Base-by-base conservation (phyloP, 306 rosid species). In the Prunus dulcis region DNA sequence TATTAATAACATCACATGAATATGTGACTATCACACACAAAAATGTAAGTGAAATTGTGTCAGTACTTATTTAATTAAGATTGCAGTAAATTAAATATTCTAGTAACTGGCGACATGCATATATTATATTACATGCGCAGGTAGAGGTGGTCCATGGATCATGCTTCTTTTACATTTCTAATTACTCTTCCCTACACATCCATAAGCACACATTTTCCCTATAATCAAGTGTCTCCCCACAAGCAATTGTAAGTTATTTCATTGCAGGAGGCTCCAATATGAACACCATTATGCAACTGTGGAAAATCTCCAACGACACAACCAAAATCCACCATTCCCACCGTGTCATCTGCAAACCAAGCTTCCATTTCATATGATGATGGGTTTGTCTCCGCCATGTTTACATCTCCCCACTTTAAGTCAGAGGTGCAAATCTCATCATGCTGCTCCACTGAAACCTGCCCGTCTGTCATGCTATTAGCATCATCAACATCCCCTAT, bases 321-420 rank as follows among this genome's bases (percentile, higher is more conserved):
- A 18, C 83, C 88, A 85, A 76, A 81, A 57, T 80, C 87, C 12
- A 81, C 67, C 84, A 80, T 76, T 46, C 76, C 82, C 73, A 64
- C 80, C 58, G 43, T 30, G 34, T 81, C 82, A 75, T 81, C 87
- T 19, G 61, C 75, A 53, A 73, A 81, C 92, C 96, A 88, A 67
- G 81, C 64, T 81, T n/a, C 76, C 5, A 60, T 75, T 43, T 69
- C 70, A 9, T 85, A 13, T 30, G 27, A 61, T 30, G 50, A 61
- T 30, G 50, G 74, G 60, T 45, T 49, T 1, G 28, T 50, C 41
- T 56, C 57, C 60, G 77, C 84, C 76, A 76, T 77, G 1, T 45
- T 30, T 85, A 61, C 46, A 32, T 34, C 83, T 20, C 60, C 46
- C 90, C 87, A 82, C 73, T 74, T 81, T 52, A 73, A 82, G 10